Conservation (phyloP, 169 alveolate species). For the Babesia ovis region DNA sequence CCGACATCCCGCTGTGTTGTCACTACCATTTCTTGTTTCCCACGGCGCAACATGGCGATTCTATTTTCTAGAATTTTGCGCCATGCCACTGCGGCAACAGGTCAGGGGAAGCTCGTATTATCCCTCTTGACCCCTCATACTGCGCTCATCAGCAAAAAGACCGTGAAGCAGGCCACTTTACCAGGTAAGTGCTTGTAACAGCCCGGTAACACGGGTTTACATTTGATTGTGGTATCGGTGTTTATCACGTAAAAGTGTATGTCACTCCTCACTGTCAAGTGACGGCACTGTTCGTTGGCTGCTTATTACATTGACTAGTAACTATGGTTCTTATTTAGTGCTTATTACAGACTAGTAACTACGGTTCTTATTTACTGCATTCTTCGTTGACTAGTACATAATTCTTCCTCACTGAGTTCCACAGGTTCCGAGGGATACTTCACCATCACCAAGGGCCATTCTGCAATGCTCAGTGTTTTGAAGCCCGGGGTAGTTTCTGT, state of each 20-base stretch:
- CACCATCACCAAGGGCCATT: conserved; percentile 66
- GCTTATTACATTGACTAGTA: too few species aligned
- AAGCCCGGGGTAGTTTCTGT: conserved; percentile 69
- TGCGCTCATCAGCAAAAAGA: conserved; percentile 24
- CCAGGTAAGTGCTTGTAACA: conserved; percentile 49
- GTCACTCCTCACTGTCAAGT: too few species aligned
- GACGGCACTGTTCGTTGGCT: too few species aligned
- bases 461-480: conserved; percentile 61
- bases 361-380: too few species aligned
- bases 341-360: too few species aligned
- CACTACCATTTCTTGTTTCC: background rate
- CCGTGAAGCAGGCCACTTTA: conserved; percentile 38
- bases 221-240: too few species aligned
- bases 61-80: conserved; percentile 34
- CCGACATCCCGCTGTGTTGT: too few species aligned
- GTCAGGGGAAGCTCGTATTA: conserved; percentile 29
- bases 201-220: too few species aligned
- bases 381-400: too few species aligned
- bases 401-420: too few species aligned
- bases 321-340: too few species aligned
- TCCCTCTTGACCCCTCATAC: conserved; percentile 49
- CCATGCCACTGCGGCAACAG: conserved; percentile 27
- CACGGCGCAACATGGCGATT: conserved; percentile 15
- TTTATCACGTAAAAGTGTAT: too few species aligned
- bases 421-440: conserved; percentile 68